Percentiles rank a stretch among this genome's conserved stretches.
Evolutionary conservation across 495 filamentous ascomycete genomes (phyloP).

Genomic region (Neurospora sp.): DNA sequence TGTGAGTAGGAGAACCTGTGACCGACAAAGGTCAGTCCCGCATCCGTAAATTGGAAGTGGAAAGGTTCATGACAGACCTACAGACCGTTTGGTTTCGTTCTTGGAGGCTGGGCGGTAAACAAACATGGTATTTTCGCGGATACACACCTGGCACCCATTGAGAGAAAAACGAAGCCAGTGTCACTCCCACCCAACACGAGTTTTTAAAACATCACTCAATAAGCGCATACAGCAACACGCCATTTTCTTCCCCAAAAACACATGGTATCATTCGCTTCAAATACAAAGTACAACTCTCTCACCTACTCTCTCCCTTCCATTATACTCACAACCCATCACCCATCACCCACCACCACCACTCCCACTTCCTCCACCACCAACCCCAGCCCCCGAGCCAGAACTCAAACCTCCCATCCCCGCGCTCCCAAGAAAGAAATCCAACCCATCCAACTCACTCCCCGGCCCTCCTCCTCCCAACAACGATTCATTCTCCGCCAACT

Average conservation of each 20-base stretch:
- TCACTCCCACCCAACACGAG: not conserved
- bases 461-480: constrained; percentile 10
- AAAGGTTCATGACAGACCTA: not conserved
- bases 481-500: constrained; percentile 69
- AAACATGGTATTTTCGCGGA: not conserved
- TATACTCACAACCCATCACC: too few species aligned
- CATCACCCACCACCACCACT: not conserved
- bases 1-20: not conserved
- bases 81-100: not conserved
- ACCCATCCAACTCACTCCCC: constrained; percentile 45
- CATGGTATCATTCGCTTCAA: not conserved
- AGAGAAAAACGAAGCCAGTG: not conserved
- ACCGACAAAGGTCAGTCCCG: not conserved
- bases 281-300: not conserved
- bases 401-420: not conserved
- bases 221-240: not conserved
- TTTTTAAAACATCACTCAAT: not conserved
- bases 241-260: not conserved
- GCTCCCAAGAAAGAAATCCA: constrained; percentile 54
- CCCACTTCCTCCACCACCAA: not conserved
- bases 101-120: not conserved
- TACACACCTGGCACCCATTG: not conserved
- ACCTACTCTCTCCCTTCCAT: not conserved
- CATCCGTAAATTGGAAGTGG: not conserved
- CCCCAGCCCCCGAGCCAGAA: not conserved